Base-by-base conservation (phyloP, 2,329 filamentous ascomycete genomes). In the Fusarium circinatum region DNA sequence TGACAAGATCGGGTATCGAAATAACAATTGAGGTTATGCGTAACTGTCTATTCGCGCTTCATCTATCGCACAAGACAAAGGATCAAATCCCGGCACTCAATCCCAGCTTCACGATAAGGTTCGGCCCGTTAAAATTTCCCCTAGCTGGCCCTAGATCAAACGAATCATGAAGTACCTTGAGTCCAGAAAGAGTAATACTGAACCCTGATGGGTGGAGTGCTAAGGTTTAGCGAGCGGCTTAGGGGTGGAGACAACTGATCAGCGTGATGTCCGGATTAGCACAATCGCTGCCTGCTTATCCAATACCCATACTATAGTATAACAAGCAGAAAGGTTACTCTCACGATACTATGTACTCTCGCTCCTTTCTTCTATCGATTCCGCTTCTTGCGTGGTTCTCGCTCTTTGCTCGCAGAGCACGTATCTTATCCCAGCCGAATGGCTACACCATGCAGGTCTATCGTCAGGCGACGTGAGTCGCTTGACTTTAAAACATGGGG, bases 1-100 rank as follows among this genome's bases (percentile, higher is more conserved):
- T 13, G 8, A 26, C 6, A 10, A 45, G 17, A 26, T 20, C 11
- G 11, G 17, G 1, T 26, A 10, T 45, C 2, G 11, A 10, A 4
- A 0, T 1, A 10, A 1, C 24, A 20, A 0, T 18, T 4, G 24
- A 26, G 8, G 1, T 20, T 5, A 9, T 20, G 5, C 5, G 7
- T 26, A 9, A 26, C 8, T 20, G 24, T 26, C 24, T 45, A 5
- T 26, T 14, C 9, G 4, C 8, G 24, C 18, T 45, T 26, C 18
- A 45, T 6, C 10, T 5, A 45, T 8, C 8, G 17, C 17, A 4
- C 17, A 45, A 26, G 2, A 45, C 17, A 14, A n/a, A 45, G 5
- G 12, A 45, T 45, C 24, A 14, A 4, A 26, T 9, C 42, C 6
- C 17, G 10, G 17, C 17, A 26, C 24, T 10, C 24, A 45, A 20